phyloP scores from a whole-genome alignment of 108 stramenopile species.

The Mediolabrus comicus region DNA sequence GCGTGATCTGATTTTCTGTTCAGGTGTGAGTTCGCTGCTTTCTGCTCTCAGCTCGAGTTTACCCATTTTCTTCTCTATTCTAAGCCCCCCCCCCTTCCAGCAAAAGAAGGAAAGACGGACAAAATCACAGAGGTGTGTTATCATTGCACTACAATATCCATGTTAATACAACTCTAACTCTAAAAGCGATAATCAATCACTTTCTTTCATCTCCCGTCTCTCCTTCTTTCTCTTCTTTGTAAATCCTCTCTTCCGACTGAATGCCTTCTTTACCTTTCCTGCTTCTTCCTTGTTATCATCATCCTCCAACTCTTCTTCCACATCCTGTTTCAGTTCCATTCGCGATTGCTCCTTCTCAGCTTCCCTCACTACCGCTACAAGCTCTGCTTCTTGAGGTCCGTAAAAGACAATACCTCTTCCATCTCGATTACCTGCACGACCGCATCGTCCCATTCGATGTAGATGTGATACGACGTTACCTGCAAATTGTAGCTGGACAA shows the following conservation, averaged over 20 bases:
- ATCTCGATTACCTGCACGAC: constrained; percentile 90
- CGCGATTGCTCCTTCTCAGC: constrained; percentile 80
- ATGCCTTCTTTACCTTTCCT: constrained; percentile 79
- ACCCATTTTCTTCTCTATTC: no score
- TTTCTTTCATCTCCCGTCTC: constrained; percentile 36
- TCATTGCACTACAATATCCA: no score
- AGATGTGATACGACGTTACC: constrained; percentile 94
- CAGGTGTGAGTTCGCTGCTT: no score
- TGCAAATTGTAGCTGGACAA: constrained; percentile 97
- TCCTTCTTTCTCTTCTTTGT: constrained; percentile 84
- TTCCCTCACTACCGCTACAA: constrained; percentile 71
- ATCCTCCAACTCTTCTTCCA: constrained; percentile 58
- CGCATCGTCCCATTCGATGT: constrained; percentile 98
- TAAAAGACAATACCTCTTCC: constrained; percentile 94
- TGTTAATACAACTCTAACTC: no score
- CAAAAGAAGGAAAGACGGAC: no score
- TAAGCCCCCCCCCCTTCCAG: no score
- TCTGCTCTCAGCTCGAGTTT: no score
- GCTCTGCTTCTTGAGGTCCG: constrained; percentile 61
- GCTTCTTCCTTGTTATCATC: constrained; percentile 20
- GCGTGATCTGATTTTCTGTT: no score
- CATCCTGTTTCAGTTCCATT: constrained; percentile 69
- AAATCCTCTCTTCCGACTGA: constrained; percentile 86
- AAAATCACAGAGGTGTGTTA: no score
- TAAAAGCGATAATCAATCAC: no score